These are phyloP conservation scores for Thuidium tamariscinum DNA, from an alignment of 225 moss, liverwort and hornwort genomes.

Conservation along the genomic window DNA sequence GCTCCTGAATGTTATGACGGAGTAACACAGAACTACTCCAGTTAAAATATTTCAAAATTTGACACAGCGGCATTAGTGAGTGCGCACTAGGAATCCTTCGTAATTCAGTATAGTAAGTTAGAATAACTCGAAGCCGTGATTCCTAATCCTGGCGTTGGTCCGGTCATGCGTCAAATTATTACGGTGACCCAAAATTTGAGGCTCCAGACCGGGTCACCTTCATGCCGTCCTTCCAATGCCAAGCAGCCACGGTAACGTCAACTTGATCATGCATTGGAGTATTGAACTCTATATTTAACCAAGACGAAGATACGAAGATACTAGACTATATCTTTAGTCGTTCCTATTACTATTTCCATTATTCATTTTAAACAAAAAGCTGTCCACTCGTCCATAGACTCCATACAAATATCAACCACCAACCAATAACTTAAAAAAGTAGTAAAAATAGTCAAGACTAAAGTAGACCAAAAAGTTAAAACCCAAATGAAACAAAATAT, in stretches of 20 bases:
- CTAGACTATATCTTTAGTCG: background rate
- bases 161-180: background rate
- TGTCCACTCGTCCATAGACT: background rate
- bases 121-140: background rate
- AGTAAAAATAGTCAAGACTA: background rate
- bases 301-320: background rate
- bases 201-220: constrained; percentile 1
- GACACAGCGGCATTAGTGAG: too few relatives aligned
- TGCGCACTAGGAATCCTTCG: background rate
- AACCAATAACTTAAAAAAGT: background rate
- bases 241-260: background rate
- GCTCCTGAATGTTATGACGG: too few relatives aligned
- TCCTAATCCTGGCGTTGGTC: background rate
- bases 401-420: background rate
- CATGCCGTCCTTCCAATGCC: background rate
- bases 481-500: background rate
- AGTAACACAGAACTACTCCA: background rate
- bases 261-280: background rate
- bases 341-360: background rate
- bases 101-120: background rate
- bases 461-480: background rate
- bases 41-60: background rate
- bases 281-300: background rate
- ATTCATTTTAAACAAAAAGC: background rate
- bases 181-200: background rate